Percentiles rank a stretch among this genome's conserved stretches.
Conservation (phyloP, 2,329 filamentous ascomycete species). For the Aspergillus pseudotamarii region DNA sequence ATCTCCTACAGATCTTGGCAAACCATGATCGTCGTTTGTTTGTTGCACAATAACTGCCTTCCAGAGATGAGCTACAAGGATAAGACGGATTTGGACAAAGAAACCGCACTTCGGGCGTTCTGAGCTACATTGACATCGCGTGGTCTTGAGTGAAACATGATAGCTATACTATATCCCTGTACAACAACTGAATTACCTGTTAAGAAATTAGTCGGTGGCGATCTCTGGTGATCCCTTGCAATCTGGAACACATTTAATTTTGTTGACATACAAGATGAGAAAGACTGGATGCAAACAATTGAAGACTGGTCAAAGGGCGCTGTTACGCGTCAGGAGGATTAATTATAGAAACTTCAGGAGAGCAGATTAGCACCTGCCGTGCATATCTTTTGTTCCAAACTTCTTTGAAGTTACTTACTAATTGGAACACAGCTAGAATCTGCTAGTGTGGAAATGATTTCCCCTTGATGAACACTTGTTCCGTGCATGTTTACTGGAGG, state of each 20-base stretch:
- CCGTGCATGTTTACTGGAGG: conserved; percentile 35
- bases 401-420: conserved; percentile 8
- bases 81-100: conserved; percentile 1
- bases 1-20: neutral
- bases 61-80: neutral
- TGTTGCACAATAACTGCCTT: neutral
- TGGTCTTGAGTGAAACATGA: neutral
- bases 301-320: neutral
- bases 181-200: neutral
- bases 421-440: conserved; percentile 1
- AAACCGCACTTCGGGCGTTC: neutral
- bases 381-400: conserved; percentile 8
- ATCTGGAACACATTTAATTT: neutral
- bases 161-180: neutral
- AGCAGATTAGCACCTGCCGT: conserved; percentile 4
- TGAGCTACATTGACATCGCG: neutral
- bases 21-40: neutral
- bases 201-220: neutral
- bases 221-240: neutral
- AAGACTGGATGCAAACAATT: conserved; percentile 2
- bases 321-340: conserved; percentile 10
- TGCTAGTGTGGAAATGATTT: conserved; percentile 24
- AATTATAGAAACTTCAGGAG: conserved; percentile 22
- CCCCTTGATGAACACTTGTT: conserved; percentile 14
- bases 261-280: neutral